Base-by-base conservation (phyloP, 805 yeast species). In the Yamadazyma paraphyllophila region DNA sequence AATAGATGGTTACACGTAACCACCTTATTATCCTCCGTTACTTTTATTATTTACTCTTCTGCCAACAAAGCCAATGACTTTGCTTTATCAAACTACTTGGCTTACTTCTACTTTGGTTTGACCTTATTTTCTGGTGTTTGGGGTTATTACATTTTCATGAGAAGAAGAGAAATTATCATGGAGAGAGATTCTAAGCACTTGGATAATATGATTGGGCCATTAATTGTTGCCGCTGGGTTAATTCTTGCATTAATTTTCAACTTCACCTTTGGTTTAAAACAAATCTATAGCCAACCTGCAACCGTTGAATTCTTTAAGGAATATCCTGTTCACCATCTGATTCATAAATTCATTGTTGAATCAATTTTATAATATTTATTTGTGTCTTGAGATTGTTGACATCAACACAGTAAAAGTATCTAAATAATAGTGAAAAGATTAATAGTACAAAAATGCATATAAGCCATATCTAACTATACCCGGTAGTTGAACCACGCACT, bases 1-100 rank as follows among this genome's bases (percentile, higher is more conserved):
- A 85, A 88, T 73, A 80, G 95, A 66, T 94, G 99, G 99, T 74
- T 94, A 53, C 90, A 85, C 52, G 92, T 92, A 16, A 86, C 96
- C 11, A 81, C 95, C 0, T 71, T 94, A 61, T 75, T 94, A 55
- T 82, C 96, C 15, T 83, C 91, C 0, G 69, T 94, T 57, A 89
- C 98, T 0, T 90, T 91, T 60, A 76, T 94, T 12, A 78, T 94
- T 45, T 88, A 88, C 69, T 79, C 83, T 34, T 83, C 96, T 9
- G 86, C 88, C 15, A 72, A 76, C 50, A 71, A 74, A 25, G 83
- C 97, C 0, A 77, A 83, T 49, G 80, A 80, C 56, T 79, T 81
- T n/a, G 53, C 58, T 3, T 60, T 85, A 33, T 92, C 97, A 1
- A 80, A 79, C 15, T 58, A 66, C 43, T 69, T 91, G 55, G 96